These are phyloP conservation scores for Escovopsis sp. DNA, from an alignment of 2,329 filamentous ascomycete species.

Conservation along the genomic window DNA sequence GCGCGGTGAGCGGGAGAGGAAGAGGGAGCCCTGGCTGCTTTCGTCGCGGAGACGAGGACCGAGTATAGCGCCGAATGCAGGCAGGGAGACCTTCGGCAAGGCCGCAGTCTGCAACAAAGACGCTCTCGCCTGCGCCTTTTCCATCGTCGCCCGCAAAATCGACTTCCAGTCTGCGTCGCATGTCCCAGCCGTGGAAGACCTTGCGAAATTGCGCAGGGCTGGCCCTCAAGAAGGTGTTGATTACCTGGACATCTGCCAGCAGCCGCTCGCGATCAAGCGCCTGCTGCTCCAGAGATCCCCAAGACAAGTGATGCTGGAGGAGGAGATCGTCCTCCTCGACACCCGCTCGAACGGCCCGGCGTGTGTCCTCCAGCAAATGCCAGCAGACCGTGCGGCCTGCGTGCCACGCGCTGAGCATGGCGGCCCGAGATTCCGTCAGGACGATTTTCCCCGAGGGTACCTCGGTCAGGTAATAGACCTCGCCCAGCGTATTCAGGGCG, in stretches of 20 bases:
- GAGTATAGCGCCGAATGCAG: conserved; percentile 29
- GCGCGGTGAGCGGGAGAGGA: conserved; percentile 3
- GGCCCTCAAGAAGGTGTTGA: conserved; percentile 59
- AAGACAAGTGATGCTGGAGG: conserved; percentile 65
- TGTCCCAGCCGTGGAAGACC: conserved; percentile 77
- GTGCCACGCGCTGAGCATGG: conserved; percentile 59
- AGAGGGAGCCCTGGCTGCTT: conserved; percentile 2
- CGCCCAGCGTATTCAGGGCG: conserved; percentile 83
- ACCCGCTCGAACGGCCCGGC: conserved; percentile 56
- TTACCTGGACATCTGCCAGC: conserved; percentile 62
- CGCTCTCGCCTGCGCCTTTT: conserved; percentile 58
- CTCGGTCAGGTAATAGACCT: conserved; percentile 72
- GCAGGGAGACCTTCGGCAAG: conserved; percentile 40
- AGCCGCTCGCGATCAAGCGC: conserved; percentile 56
- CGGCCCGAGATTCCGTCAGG: conserved; percentile 35
- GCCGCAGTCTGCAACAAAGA: conserved; percentile 63
- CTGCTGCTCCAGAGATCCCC: conserved; percentile 62
- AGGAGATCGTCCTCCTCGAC: conserved; percentile 54
- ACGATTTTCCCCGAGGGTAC: conserved; percentile 43
- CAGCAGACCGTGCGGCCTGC: conserved; percentile 67
- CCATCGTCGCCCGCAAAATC: conserved; percentile 78
- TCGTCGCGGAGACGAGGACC: conserved; percentile 15
- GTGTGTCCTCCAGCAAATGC: conserved; percentile 65
- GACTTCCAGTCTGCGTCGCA: conserved; percentile 70
- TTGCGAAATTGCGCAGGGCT: conserved; percentile 67